Percentiles rank a stretch among this genome's conserved stretches.
Evolutionary conservation across 768 basidiomycete species (phyloP).

Genomic region (Phylloporus rhodoxanthus): DNA sequence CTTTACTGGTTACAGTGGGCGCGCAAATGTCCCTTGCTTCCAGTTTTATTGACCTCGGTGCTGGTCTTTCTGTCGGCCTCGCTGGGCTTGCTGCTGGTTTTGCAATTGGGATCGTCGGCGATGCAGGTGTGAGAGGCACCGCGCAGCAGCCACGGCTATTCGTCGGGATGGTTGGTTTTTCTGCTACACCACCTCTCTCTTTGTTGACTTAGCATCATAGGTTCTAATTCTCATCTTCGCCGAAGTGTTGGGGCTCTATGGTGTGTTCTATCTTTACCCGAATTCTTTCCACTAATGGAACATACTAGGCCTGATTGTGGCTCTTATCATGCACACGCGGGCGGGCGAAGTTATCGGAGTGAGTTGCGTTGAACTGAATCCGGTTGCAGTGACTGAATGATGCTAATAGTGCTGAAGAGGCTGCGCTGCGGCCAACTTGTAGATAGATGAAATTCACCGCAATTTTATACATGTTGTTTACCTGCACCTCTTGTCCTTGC

Average conservation of each 20-base stretch:
- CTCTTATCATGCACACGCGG: conserved; percentile 91
- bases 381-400: background rate
- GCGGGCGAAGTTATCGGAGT: conserved; percentile 30
- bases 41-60: conserved; percentile 91
- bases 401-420: conserved; percentile 22
- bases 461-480: conserved; percentile 10
- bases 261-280: conserved; percentile 29
- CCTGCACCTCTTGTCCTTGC: conserved; percentile 1
- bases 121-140: conserved; percentile 96
- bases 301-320: conserved; percentile 72
- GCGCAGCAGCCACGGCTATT: conserved; percentile 93
- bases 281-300: background rate
- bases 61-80: conserved; percentile 86
- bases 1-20: conserved; percentile 41
- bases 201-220: conserved; percentile 33
- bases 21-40: conserved; percentile 84
- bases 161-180: conserved; percentile 76
- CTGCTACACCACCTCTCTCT: background rate
- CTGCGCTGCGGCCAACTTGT: background rate
- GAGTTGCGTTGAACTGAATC: background rate
- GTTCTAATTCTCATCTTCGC: conserved; percentile 98
- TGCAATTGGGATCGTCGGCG: conserved; percentile 97
- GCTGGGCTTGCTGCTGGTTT: conserved; percentile 97
- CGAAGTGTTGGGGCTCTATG: conserved; percentile 90
- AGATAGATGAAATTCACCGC: conserved; percentile 5